Evolutionary conservation across 1,284 basidiomycete species (phyloP).

Genomic region (Xerocomus tenax): DNA sequence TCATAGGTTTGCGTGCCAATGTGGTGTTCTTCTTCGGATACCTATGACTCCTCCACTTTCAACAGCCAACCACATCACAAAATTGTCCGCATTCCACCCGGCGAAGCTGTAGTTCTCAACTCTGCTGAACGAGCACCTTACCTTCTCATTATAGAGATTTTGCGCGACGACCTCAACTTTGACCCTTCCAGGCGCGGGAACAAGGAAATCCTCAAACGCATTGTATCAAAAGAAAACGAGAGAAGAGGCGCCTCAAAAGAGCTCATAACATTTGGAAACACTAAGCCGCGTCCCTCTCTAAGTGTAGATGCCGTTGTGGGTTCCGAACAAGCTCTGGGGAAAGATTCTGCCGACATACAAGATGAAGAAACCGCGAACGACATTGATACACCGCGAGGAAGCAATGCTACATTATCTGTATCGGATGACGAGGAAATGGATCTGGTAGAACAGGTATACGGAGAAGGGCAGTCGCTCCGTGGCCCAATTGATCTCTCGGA

Average conservation of each 20-base stretch:
- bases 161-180: constrained; percentile 89
- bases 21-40: constrained; percentile 81
- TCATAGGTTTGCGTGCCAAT: constrained; percentile 88
- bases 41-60: constrained; percentile 31
- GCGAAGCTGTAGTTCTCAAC: constrained; percentile 96
- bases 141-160: constrained; percentile 86
- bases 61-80: constrained; percentile 74
- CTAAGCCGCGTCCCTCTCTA: constrained; percentile 23
- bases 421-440: constrained; percentile 80
- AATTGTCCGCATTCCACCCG: constrained; percentile 94
- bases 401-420: constrained; percentile 17
- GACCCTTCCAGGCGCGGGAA: constrained; percentile 81
- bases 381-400: constrained; percentile 24
- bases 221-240: constrained; percentile 67
- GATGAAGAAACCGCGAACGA: constrained; percentile 18
- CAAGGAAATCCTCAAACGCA: constrained; percentile 76
- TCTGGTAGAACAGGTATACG: constrained; percentile 88
- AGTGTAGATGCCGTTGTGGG: constrained; percentile 18
- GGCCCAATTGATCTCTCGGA: constrained; percentile 70
- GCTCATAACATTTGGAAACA: constrained; percentile 38
- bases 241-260: constrained; percentile 49
- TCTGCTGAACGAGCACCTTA: constrained; percentile 96
- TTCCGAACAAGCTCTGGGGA: constrained; percentile 25
- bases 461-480: constrained; percentile 63
- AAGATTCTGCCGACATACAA: constrained; percentile 20